Evolutionary conservation across 202 grass and related monocot species (phyloP).

Genomic region (Hordeum pubiflorum): DNA sequence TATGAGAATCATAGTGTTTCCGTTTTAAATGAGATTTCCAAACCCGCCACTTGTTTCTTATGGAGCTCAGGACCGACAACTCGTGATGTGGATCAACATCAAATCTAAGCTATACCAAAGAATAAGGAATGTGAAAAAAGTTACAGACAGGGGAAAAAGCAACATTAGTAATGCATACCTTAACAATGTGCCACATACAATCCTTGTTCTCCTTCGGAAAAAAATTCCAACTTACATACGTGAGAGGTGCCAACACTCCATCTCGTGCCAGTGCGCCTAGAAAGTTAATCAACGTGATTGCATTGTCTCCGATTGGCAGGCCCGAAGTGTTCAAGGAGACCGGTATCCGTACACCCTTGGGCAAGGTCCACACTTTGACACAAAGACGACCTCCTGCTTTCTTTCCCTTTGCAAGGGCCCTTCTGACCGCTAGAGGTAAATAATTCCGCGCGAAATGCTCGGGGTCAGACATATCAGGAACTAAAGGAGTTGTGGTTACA

Average conservation of each 20-base stretch:
- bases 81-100: slow-evolving; percentile 14
- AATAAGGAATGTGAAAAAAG: not conserved
- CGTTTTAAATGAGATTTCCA: slow-evolving; percentile 27
- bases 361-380: slow-evolving; percentile 33
- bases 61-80: slow-evolving; percentile 5
- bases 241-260: slow-evolving; percentile 29
- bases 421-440: slow-evolving; percentile 4
- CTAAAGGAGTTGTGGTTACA: not conserved
- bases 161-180: slow-evolving; percentile 28
- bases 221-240: slow-evolving; percentile 14
- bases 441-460: not conserved
- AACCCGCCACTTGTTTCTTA: slow-evolving; percentile 24
- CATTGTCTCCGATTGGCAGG: slow-evolving; percentile 25
- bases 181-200: slow-evolving; percentile 30
- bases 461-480: slow-evolving; percentile 12
- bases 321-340: slow-evolving; percentile 31
- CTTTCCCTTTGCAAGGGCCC: not conserved
- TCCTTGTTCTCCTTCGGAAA: slow-evolving; percentile 32
- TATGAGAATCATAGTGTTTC: slow-evolving; percentile 32
- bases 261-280: slow-evolving; percentile 34
- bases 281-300: slow-evolving; percentile 20
- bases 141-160: not conserved
- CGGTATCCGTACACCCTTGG: slow-evolving; percentile 21
- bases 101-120: slow-evolving; percentile 27
- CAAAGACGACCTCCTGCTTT: not conserved